These are phyloP conservation scores for Neurospora intermedia DNA, from an alignment of 495 filamentous ascomycete genomes.

Conservation along the genomic window DNA sequence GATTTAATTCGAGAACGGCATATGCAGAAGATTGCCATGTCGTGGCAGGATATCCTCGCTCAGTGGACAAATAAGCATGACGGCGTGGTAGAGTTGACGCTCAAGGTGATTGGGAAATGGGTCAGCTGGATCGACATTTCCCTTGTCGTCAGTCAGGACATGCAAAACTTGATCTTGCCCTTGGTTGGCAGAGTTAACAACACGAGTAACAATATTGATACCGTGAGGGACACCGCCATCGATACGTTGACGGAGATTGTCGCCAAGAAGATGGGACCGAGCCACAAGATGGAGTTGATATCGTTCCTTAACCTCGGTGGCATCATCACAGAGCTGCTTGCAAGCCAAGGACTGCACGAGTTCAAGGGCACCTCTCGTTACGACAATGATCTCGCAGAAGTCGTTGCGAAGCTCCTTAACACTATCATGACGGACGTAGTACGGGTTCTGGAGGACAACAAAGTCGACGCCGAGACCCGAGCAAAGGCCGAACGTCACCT, in stretches of 20 bases:
- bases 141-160: slow-evolving; percentile 77
- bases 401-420: slow-evolving; percentile 93
- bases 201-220: slow-evolving; percentile 44
- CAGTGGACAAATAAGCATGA: slow-evolving; percentile 69
- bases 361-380: slow-evolving; percentile 71
- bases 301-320: slow-evolving; percentile 73
- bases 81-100: slow-evolving; percentile 67
- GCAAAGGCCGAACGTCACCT: slow-evolving; percentile 62
- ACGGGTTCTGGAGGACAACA: slow-evolving; percentile 51
- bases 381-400: slow-evolving; percentile 89
- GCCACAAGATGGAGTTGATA: slow-evolving; percentile 91
- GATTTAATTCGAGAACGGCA: slow-evolving; percentile 78
- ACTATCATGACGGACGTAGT: slow-evolving; percentile 77
- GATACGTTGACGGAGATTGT: slow-evolving; percentile 92
- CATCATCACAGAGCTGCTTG: slow-evolving; percentile 71
- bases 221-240: slow-evolving; percentile 75
- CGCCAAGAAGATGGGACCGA: slow-evolving; percentile 91
- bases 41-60: slow-evolving; percentile 84
- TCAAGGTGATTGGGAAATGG: slow-evolving; percentile 87
- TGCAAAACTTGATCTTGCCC: slow-evolving; percentile 74
- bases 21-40: slow-evolving; percentile 69
- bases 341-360: slow-evolving; percentile 65
- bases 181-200: slow-evolving; percentile 50
- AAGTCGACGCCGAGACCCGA: slow-evolving; percentile 42
- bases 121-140: slow-evolving; percentile 97